Evolutionary conservation across 805 yeast genomes (phyloP).

Genomic region (Zygosaccharomyces lentus): DNA sequence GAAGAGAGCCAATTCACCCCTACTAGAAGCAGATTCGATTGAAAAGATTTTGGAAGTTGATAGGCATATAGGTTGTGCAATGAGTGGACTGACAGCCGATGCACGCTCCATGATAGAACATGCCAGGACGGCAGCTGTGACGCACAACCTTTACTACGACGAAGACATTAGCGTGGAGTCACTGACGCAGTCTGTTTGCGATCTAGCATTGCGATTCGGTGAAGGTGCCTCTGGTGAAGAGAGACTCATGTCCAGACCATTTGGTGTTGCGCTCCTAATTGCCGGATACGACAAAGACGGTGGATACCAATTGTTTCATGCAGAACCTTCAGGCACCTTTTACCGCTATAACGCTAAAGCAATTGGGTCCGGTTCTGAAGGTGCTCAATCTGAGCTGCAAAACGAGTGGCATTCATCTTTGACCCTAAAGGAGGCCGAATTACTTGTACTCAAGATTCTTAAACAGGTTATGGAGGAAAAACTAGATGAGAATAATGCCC

Average conservation of each 20-base stretch:
- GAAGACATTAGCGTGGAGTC: conserved; percentile 91
- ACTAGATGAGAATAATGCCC: conserved; percentile 90
- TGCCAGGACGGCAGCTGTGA: conserved; percentile 84
- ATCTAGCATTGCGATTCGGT: conserved; percentile 91
- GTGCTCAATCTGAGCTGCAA: conserved; percentile 96
- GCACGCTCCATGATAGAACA: conserved; percentile 99
- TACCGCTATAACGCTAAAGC: conserved; percentile 98
- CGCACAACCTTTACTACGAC: conserved; percentile 85
- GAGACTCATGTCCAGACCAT: conserved; percentile 90
- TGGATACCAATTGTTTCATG: conserved; percentile 95
- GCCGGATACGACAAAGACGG: conserved; percentile 92
- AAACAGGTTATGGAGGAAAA: conserved; percentile 99
- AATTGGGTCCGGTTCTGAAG: conserved; percentile 97
- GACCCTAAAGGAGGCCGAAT: conserved; percentile 89
- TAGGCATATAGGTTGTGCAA: conserved; percentile 93
- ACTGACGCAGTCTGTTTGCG: conserved; percentile 94
- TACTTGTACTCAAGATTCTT: conserved; percentile 78
- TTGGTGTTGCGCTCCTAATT: conserved; percentile 93
- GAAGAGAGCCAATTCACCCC: conserved; percentile 89
- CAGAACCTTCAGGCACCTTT: conserved; percentile 99
- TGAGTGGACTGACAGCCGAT: conserved; percentile 98
- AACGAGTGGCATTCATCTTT: conserved; percentile 93
- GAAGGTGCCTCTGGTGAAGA: conserved; percentile 97
- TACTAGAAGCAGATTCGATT: conserved; percentile 87
- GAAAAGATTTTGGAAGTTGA: conserved; percentile 96